A percentile compares a stretch with the other conserved stretches of the same genome.
These are phyloP conservation scores for Aquilaria sinensis DNA, from an alignment of 345 rosid genomes.

Conservation along the genomic window DNA sequence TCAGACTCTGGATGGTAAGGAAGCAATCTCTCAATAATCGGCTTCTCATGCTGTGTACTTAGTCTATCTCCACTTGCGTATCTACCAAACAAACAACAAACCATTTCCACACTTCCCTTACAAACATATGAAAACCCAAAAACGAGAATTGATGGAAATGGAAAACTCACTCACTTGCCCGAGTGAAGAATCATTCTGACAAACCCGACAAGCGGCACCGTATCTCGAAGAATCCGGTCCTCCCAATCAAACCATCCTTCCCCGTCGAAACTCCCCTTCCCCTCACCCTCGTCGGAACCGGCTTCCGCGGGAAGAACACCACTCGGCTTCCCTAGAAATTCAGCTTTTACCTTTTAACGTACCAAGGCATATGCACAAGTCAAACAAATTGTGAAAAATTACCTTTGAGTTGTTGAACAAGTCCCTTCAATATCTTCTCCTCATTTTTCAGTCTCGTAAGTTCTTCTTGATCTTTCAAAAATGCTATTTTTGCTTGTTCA, in stretches of 20 bases:
- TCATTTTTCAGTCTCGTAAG: too few species aligned
- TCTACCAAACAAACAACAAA: slow-evolving; percentile 26
- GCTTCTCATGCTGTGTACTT: slow-evolving; percentile 68
- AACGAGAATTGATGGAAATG: slow-evolving; percentile 2
- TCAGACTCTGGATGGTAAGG: slow-evolving; percentile 75
- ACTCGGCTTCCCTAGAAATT: slow-evolving; percentile 47
- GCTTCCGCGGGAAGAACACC: slow-evolving; percentile 26
- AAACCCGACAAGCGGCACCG: slow-evolving; percentile 89
- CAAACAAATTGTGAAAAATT: too few species aligned
- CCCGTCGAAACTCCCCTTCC: slow-evolving; percentile 16
- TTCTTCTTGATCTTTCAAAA: too few species aligned
- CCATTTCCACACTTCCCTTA: background rate
- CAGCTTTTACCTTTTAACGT: too few species aligned
- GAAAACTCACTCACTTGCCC: slow-evolving; percentile 40
- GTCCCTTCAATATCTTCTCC: too few species aligned
- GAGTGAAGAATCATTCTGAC: slow-evolving; percentile 92
- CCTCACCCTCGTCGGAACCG: slow-evolving; percentile 31
- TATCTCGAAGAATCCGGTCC: slow-evolving; percentile 80
- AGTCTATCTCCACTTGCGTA: slow-evolving; percentile 68
- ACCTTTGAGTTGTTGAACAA: too few species aligned
- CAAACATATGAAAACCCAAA: background rate
- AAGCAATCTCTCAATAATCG: slow-evolving; percentile 69
- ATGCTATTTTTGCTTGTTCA: too few species aligned
- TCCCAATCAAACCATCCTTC: slow-evolving; percentile 69
- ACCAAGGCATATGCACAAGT: too few species aligned